Evolutionary conservation across 257 asterid genomes (phyloP).

Genomic region (Solanum gracilifrons): DNA sequence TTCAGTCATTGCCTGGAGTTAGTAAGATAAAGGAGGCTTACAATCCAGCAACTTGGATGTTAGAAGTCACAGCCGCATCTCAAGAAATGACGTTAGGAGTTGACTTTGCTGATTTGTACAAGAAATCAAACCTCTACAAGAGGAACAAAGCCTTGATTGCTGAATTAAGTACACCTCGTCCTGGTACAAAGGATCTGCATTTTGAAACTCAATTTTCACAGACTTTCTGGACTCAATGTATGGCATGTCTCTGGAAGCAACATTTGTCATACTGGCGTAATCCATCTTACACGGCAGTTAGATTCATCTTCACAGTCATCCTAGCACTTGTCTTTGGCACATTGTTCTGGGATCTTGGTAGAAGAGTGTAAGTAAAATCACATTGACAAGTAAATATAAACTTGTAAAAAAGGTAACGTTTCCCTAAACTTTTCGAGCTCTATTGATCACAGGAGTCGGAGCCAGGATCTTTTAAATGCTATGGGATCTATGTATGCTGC

Average conservation of each 20-base stretch:
- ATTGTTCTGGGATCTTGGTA: conserved; percentile 51
- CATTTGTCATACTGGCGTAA: conserved; percentile 51
- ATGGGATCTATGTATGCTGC: conserved; percentile 8
- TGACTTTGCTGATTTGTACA: conserved; percentile 27
- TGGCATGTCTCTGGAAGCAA: conserved; percentile 48
- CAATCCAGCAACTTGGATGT: conserved; percentile 71
- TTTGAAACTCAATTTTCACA: conserved; percentile 29
- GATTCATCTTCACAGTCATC: conserved; percentile 25
- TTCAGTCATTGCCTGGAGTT: conserved; percentile 35
- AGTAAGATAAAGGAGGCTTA: conserved; percentile 32
- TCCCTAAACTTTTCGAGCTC: conserved; percentile 20
- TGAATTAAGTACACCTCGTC: conserved; percentile 31
- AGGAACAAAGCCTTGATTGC: conserved; percentile 34
- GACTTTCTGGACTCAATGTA: conserved; percentile 32
- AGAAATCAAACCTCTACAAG: conserved; percentile 34
- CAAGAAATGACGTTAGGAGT: conserved; percentile 28
- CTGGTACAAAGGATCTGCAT: conserved; percentile 22
- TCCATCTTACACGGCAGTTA: conserved; percentile 36
- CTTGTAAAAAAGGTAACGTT: neutral
- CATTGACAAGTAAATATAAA: neutral
- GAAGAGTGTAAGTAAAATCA: conserved; percentile 21
- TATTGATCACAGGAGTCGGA: neutral
- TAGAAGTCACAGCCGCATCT: conserved; percentile 36
- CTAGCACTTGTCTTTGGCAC: conserved; percentile 32
- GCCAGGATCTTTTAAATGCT: neutral